A percentile compares a stretch with the other conserved stretches of the same genome.
Conservation (phyloP, 441 rosid species). For the Aquilaria agallochum region DNA sequence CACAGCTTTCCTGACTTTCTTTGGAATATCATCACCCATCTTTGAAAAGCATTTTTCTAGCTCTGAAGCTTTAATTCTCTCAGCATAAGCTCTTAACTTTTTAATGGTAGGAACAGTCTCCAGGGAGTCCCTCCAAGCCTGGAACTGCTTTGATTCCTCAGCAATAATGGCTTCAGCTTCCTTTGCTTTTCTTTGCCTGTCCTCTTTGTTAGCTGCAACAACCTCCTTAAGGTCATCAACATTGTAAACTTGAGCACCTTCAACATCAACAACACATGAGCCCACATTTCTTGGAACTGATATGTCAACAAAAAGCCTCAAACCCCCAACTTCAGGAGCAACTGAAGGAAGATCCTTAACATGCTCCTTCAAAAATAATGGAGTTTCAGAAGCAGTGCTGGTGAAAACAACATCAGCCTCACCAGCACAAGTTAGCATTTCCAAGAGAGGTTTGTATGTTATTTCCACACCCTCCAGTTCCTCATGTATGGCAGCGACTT, state of each 20-base stretch:
- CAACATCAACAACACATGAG: slow-evolving; percentile 61
- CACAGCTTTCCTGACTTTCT: slow-evolving; percentile 72
- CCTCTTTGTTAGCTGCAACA: slow-evolving; percentile 95
- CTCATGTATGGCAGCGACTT: slow-evolving; percentile 63
- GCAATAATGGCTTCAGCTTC: slow-evolving; percentile 82
- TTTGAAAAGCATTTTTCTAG: slow-evolving; percentile 79
- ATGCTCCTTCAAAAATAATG: slow-evolving; percentile 63
- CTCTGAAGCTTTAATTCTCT: slow-evolving; percentile 66
- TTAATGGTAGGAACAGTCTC: slow-evolving; percentile 96
- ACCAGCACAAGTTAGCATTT: slow-evolving; percentile 63
- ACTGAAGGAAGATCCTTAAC: slow-evolving; percentile 57
- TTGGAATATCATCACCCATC: slow-evolving; percentile 72
- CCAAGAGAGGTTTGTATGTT: slow-evolving; percentile 57
- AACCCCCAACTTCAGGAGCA: slow-evolving; percentile 43
- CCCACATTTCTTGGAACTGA: slow-evolving; percentile 95
- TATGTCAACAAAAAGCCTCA: slow-evolving; percentile 79
- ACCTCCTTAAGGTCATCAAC: slow-evolving; percentile 98
- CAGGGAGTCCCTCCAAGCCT: slow-evolving; percentile 91
- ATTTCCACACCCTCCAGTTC: slow-evolving; percentile 67
- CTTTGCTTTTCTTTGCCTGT: slow-evolving; percentile 76
- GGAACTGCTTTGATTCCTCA: slow-evolving; percentile 81
- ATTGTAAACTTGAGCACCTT: slow-evolving; percentile 62
- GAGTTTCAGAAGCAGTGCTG: slow-evolving; percentile 86
- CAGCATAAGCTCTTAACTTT: slow-evolving; percentile 81
- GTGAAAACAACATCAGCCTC: slow-evolving; percentile 94